Evolutionary conservation across 805 yeast genomes (phyloP).

Genomic region (Kluyveromyces wickerhamii): DNA sequence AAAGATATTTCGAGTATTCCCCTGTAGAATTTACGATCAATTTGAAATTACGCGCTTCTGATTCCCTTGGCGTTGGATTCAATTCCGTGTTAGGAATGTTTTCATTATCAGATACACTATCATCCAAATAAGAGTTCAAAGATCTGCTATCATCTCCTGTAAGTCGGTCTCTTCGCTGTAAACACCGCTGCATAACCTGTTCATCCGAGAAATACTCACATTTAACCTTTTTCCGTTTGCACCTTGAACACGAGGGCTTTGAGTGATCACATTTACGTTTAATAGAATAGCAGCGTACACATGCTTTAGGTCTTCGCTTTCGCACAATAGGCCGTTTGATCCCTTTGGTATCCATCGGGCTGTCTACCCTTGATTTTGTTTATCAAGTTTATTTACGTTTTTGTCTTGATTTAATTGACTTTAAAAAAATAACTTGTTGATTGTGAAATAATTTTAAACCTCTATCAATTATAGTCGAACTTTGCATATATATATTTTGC

Average conservation of each 20-base stretch:
- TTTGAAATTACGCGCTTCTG: constrained; percentile 3
- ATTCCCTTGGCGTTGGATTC: constrained; percentile 1
- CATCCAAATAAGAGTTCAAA: neutral
- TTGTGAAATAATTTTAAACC: no score
- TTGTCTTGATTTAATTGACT: no score
- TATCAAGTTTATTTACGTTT: no score
- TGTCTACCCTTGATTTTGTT: no score
- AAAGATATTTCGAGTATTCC: constrained; percentile 3
- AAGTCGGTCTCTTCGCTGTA: neutral
- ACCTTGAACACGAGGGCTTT: constrained; percentile 1
- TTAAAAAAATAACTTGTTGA: no score
- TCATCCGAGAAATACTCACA: constrained; percentile 4
- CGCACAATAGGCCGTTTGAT: constrained; percentile 1
- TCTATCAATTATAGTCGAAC: no score
- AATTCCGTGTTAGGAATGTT: constrained; percentile 1
- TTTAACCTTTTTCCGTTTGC: neutral
- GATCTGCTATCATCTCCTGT: neutral
- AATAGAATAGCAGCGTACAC: constrained; percentile 1
- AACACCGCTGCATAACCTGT: constrained; percentile 1
- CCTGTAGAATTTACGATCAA: constrained; percentile 3
- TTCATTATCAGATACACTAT: neutral
- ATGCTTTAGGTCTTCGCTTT: constrained; percentile 1
- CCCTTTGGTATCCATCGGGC: no score
- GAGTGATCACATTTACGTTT: constrained; percentile 3
- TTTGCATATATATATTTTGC: no score